Percentiles rank a stretch among this genome's conserved stretches.
Conservation (phyloP, 129 eudicot species). For the Kitagawia praeruptora region DNA sequence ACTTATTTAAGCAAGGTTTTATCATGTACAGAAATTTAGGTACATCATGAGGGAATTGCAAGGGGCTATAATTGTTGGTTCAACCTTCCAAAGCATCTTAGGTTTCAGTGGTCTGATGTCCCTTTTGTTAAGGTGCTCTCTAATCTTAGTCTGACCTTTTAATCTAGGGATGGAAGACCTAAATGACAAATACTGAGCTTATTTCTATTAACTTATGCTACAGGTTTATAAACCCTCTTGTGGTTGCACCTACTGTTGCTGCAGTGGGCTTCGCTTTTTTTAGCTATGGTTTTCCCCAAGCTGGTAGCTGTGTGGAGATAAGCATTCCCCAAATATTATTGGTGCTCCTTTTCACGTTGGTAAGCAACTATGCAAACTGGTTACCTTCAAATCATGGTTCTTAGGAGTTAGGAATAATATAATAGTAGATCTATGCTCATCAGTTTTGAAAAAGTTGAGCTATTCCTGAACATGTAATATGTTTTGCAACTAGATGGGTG, state of each 20-base stretch:
- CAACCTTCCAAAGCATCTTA: slow-evolving; percentile 69
- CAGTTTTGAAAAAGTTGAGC: neutral
- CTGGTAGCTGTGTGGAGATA: slow-evolving; percentile 86
- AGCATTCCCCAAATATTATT: slow-evolving; percentile 83
- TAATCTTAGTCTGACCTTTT: neutral
- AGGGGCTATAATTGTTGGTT: slow-evolving; percentile 87
- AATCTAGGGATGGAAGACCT: neutral
- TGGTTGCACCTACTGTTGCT: slow-evolving; percentile 86
- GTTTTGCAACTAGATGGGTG: neutral
- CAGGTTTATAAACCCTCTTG: slow-evolving; percentile 93
- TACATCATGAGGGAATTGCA: slow-evolving; percentile 94
- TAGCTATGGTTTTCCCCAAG: slow-evolving; percentile 94
- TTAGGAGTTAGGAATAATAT: slow-evolving; percentile 5
- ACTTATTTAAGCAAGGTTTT: slow-evolving; percentile 10
- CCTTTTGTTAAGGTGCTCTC: slow-evolving; percentile 52
- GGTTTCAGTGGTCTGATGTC: slow-evolving; percentile 94
- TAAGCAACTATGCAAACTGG: slow-evolving; percentile 25
- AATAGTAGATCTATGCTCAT: neutral
- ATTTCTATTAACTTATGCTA: neutral
- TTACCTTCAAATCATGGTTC: neutral
- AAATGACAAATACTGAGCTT: neutral
- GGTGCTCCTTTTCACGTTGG: slow-evolving; percentile 83
- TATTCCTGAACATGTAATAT: neutral
- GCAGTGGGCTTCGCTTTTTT: slow-evolving; percentile 89
- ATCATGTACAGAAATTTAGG: slow-evolving; percentile 63